Conservation (phyloP, 2,329 filamentous ascomycete genomes). For the Fusarium oligoseptatum region DNA sequence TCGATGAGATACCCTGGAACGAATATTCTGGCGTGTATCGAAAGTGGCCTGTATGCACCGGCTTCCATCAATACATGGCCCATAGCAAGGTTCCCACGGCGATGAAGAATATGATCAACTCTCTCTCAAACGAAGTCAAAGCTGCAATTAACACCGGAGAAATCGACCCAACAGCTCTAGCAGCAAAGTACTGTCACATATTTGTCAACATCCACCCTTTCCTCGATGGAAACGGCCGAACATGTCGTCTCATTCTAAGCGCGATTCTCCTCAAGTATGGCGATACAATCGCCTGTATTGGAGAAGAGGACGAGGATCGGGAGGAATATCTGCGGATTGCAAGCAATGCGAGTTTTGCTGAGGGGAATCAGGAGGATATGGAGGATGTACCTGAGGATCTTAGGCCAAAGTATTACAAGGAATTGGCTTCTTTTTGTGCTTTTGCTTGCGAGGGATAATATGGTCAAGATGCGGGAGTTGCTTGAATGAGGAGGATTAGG, state of each 20-base stretch:
- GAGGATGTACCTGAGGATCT: neutral
- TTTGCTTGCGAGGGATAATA: neutral
- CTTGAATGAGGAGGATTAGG: neutral
- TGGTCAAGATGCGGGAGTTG: neutral
- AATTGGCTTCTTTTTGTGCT: slow-evolving; percentile 10
- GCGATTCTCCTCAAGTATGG: slow-evolving; percentile 47
- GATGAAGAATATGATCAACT: slow-evolving; percentile 43
- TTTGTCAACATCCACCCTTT: slow-evolving; percentile 55
- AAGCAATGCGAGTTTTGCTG: neutral
- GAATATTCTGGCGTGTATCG: slow-evolving; percentile 44
- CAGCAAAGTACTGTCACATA: slow-evolving; percentile 45
- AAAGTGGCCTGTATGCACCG: slow-evolving; percentile 28
- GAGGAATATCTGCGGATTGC: neutral
- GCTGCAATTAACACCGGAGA: neutral
- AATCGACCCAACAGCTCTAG: slow-evolving; percentile 44
- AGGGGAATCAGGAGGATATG: neutral
- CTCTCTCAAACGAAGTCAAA: slow-evolving; percentile 42
- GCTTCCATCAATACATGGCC: slow-evolving; percentile 3
- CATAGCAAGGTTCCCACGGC: slow-evolving; percentile 28
- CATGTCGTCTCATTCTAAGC: slow-evolving; percentile 52
- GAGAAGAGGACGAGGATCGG: neutral
- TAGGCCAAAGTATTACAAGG: neutral
- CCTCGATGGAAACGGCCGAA: slow-evolving; percentile 52
- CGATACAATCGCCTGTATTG: neutral
- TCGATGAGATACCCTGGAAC: slow-evolving; percentile 12